Percentiles rank a stretch among this genome's conserved stretches.
Conservation (phyloP, 2,329 filamentous ascomycete genomes). For the Aspergillus vadensis region DNA sequence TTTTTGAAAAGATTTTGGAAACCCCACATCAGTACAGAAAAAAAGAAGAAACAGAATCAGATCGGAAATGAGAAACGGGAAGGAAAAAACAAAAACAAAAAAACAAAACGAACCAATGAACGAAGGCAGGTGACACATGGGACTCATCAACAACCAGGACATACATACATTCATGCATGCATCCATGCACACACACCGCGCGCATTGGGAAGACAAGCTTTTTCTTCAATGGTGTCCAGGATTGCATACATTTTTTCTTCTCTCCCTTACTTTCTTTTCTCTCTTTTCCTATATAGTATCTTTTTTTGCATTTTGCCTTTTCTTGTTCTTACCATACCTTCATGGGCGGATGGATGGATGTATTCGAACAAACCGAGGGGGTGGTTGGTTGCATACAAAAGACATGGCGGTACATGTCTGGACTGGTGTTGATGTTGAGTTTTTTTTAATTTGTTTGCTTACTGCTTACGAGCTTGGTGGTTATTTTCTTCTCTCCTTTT, state of each 20-base stretch:
- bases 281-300: not conserved
- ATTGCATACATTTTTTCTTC: conserved; percentile 12
- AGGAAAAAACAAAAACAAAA: not conserved
- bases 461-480: conserved; percentile 1
- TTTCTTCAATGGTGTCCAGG: conserved; percentile 1
- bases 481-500: not conserved
- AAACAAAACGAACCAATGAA: not conserved
- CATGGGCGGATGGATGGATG: not conserved
- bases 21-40: not conserved
- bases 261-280: not conserved
- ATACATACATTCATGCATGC: not conserved
- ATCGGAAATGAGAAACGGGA: not conserved
- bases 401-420: conserved; percentile 5
- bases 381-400: conserved; percentile 6
- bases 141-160: not conserved
- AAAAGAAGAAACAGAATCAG: not conserved
- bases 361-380: conserved; percentile 1
- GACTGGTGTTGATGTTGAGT: not conserved
- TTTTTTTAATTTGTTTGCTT: too few relatives aligned
- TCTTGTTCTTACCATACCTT: not conserved
- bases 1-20: conserved; percentile 8
- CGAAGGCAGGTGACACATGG: conserved; percentile 8
- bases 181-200: conserved; percentile 4
- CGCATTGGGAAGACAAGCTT: conserved; percentile 6
- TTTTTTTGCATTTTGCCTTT: conserved; percentile 5